Base-by-base conservation (phyloP, 768 basidiomycete species). In the Suillus brevipes region DNA sequence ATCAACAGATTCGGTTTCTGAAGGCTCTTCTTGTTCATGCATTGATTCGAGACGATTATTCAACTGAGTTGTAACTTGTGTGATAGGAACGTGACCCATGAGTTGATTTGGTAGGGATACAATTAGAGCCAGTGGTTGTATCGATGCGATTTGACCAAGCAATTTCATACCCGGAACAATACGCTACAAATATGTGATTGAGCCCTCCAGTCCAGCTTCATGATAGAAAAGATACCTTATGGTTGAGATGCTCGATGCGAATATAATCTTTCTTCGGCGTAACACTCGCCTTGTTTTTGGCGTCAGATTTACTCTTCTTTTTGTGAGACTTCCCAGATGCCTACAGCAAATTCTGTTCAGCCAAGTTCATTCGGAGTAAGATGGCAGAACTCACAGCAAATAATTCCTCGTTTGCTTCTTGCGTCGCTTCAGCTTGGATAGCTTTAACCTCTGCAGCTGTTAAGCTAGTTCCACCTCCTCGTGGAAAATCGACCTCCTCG, bases 71-170 rank as follows among this genome's bases (percentile, higher is more conserved):
- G 95, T 92, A 64, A 99, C 85, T 75, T 95, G 89, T 47, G 96
- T 99, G 68, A 99, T 94, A 28, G 97, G 96, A 40, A 99, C 84
- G 77, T 99, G 95, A 10, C 87, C 97, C 69, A 92, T 85, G 45
- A 99, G 87, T 78, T 98, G 96, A 71, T 96, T 93, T 20, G 97
- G 97, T n/a, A 99, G 83, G 20, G 97, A 98, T 36, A 99, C 82
- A 64, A 99, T 85, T 65, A 99, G 84, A 53, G 94, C 91, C 42
- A 99, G 87, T 13, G 96, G 92, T 66, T 94, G 87, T 61, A 99
- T 85, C 34, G 90, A 85, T 69, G 93, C 84, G 60, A 99, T 85
- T 78, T 95, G 91, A n/a, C 89, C 90, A 42, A 99, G 80, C 25
- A 98, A 84, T 73, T 89, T 94, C 85, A 94, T 95, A 43, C 95